Conservation (phyloP, 129 eudicot species). For the Tanacetum coccineum region DNA sequence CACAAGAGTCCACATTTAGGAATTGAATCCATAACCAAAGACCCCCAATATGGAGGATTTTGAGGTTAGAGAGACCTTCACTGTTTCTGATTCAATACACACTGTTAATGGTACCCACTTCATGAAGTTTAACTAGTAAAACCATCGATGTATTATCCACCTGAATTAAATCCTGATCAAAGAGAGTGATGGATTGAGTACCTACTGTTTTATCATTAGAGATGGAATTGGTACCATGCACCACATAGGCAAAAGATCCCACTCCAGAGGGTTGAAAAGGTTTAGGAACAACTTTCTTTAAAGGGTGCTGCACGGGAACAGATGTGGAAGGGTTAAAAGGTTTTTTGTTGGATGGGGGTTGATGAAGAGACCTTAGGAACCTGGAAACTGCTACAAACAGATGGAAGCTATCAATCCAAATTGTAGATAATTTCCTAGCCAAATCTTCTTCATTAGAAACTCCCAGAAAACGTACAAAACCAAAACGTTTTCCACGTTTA, state of each 20-base stretch:
- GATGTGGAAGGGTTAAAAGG: no score
- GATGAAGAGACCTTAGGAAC: not conserved
- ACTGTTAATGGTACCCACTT: not conserved
- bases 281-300: no score
- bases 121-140: not conserved
- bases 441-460: not conserved
- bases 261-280: no score
- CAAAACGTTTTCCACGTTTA: no score
- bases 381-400: not conserved
- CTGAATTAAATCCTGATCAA: not conserved
- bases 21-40: no score
- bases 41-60: not conserved
- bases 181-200: not conserved
- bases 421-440: not conserved
- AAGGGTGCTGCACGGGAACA: no score
- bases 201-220: not conserved
- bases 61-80: not conserved
- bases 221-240: not conserved
- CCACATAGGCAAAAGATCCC: not conserved
- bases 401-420: not conserved
- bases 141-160: no score
- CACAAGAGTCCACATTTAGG: not conserved
- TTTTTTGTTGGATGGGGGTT: not conserved
- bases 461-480: not conserved
- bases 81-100: not conserved